Evolutionary conservation across 352 stramenopile species (phyloP), one percentile per base, ranked within the genome.

Genomic region (Phytophthora crassamura): DNA sequence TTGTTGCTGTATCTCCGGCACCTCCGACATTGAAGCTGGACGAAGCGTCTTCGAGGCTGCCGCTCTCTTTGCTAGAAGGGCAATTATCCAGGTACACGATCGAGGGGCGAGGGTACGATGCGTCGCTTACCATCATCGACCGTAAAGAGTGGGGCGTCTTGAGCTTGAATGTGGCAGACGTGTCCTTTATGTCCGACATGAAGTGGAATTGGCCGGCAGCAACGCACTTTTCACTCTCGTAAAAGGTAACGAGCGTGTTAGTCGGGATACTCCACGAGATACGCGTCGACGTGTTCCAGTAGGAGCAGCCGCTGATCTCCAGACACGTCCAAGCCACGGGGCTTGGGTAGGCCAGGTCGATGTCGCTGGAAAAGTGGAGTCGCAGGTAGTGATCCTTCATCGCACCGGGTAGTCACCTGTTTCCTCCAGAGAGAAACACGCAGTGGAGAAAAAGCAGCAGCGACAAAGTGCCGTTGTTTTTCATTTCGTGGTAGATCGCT

Each of bases 171-270:
- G 40, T 11, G 48, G 12, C 25, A 39, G 4, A 20, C 14, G 2
- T 25, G 32, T 49, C 28, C 9, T 45, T 45, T 2, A 51, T 16
- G 10, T 60, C 42, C 40, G 59, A 55, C 28, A 54, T 42, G 50
- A 50, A 67, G 50, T 45, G 18, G 30, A 33, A 67, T 2, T 43
- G n/a, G 4, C 3, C 32, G 1, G 40, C 25, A 0, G 59, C 32
- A 2, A 38, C 30, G 50, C 59, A 67, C 15, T 55, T 61, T 10
- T 61, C 34, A 14, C 42, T 61, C 36, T 55, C 50, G n/a, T 61
- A 67, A 16, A 55, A 61, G 40, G 33, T 35, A 22, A 9, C 50
- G 33, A 55, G 55, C 5, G 60, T 41, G 4, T 61, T 54, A 7
- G 32, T 28, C 3, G 40, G 28, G 34, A 67, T 49, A 10, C 36